Percentiles rank a stretch among this genome's conserved stretches.
Conservation (phyloP, 2,329 filamentous ascomycete species). For the Aspergillus oerlinghausenensis region DNA sequence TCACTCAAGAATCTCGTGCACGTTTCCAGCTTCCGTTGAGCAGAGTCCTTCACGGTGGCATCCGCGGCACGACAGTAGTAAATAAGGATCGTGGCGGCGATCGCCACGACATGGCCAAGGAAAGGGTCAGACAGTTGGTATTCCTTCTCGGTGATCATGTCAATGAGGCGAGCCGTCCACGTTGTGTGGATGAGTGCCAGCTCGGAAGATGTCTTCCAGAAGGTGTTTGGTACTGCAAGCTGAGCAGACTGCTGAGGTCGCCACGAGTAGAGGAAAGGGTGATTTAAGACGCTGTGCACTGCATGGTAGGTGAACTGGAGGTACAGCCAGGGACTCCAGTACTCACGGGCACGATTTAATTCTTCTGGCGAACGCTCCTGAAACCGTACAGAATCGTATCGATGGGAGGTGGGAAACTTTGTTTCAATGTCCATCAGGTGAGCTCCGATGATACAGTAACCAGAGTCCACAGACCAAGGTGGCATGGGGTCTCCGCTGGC, state of each 20-base stretch:
- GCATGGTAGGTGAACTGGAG: conserved; percentile 29
- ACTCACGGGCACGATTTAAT: conserved; percentile 15
- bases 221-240: background rate
- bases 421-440: background rate
- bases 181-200: background rate
- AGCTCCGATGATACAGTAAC: background rate
- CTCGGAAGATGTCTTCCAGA: background rate
- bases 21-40: background rate
- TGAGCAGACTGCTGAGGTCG: background rate
- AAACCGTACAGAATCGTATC: background rate
- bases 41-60: background rate
- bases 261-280: conserved; percentile 22
- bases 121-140: background rate
- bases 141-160: background rate
- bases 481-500: background rate
- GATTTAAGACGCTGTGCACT: conserved; percentile 28
- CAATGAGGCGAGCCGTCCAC: background rate
- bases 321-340: conserved; percentile 30
- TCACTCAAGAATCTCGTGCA: background rate
- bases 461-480: background rate
- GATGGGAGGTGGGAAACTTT: background rate
- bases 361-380: background rate
- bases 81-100: background rate
- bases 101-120: background rate
- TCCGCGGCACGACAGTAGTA: background rate